Percentiles rank a stretch among this genome's conserved stretches.
Evolutionary conservation across 768 basidiomycete genomes (phyloP).

Genomic region (Pleurotus sapidus): DNA sequence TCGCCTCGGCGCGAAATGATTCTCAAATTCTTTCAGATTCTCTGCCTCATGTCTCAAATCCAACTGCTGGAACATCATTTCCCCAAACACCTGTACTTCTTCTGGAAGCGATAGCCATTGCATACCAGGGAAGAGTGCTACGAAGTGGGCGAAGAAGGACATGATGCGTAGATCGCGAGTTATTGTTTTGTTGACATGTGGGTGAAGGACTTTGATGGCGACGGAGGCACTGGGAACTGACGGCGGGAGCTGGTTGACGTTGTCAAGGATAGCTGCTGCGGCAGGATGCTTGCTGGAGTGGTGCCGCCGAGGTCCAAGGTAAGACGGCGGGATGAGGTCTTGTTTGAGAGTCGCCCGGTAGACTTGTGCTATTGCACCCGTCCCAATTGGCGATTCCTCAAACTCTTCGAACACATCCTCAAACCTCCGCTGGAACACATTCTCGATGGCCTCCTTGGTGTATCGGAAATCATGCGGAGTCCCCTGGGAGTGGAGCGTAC

Average conservation of each 20-base stretch:
- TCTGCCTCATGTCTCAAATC: slow-evolving; percentile 89
- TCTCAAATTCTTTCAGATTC: slow-evolving; percentile 82
- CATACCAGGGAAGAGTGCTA: slow-evolving; percentile 87
- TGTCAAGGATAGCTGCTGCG: slow-evolving; percentile 44
- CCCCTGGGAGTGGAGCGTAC: slow-evolving; percentile 85
- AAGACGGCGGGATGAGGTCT: slow-evolving; percentile 82
- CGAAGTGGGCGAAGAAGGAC: slow-evolving; percentile 80
- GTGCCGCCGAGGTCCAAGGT: slow-evolving; percentile 71
- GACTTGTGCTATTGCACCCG: slow-evolving; percentile 98
- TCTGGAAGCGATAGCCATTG: slow-evolving; percentile 95
- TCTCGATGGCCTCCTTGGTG: slow-evolving; percentile 79
- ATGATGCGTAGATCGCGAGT: slow-evolving; percentile 92
- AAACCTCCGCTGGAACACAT: slow-evolving; percentile 81
- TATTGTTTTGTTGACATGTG: slow-evolving; percentile 78
- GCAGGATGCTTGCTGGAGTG: slow-evolving; percentile 33
- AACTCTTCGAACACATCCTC: slow-evolving; percentile 91
- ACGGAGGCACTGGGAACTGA: slow-evolving; percentile 83
- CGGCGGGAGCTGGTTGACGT: slow-evolving; percentile 64
- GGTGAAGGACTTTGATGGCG: slow-evolving; percentile 96
- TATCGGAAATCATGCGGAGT: slow-evolving; percentile 77
- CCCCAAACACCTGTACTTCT: slow-evolving; percentile 91
- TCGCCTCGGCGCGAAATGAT: slow-evolving; percentile 77
- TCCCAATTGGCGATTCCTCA: slow-evolving; percentile 85
- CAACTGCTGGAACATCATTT: slow-evolving; percentile 95
- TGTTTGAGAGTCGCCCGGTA: slow-evolving; percentile 85